Evolutionary conservation across 805 yeast species (phyloP), one percentile per base, ranked within the genome.

Genomic region (Barnettozyma pratensis): DNA sequence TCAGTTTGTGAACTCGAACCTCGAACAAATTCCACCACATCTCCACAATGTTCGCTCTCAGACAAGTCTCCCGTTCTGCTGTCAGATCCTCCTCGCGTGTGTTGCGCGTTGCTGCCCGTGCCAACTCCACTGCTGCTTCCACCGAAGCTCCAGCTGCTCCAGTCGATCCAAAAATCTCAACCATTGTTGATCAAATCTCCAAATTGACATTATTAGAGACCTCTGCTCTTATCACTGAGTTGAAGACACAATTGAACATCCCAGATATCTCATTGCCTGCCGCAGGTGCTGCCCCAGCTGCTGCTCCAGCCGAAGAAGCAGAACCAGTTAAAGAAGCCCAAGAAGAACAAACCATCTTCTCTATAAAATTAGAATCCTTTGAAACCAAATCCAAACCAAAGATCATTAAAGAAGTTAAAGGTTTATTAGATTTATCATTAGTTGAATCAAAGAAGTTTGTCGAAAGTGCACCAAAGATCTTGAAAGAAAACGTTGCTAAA

Each of bases 371-470:
- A 63, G 98, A 92, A 68, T 79, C 92, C 39, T 91, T 94, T 61
- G 99, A 94, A 62, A 81, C 98, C 51, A 91, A 90, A 74, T 71
- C 96, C 50, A 94, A 94, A 77, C 96, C 99, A 52, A 94, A 94
- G 85, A 81, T 94, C 69, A 94, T 94, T 68, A 94, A 94, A 76
- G 99, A 94, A 74, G 96, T 94, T 60, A 94, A 94, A 76, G 77
- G 85, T 53, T 74, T 92, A 64, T 78, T 94, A 63, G 97, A 97
- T 12, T 77, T 94, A 61, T 88, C 96, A 6, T 78, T 94, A 60
- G 99, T 94, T 52, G 98, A 94, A 68, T 87, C 97, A 54, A 94
- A 94, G 83, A 94, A 94, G 75, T 87, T 94, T 58, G 99, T 94
- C 50, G 99, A 94, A 76, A 73, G 89, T 62, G 98, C 99, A 53